Evolutionary conservation across 306 rosid species (phyloP).

Genomic region (Medicago ruthenica): DNA sequence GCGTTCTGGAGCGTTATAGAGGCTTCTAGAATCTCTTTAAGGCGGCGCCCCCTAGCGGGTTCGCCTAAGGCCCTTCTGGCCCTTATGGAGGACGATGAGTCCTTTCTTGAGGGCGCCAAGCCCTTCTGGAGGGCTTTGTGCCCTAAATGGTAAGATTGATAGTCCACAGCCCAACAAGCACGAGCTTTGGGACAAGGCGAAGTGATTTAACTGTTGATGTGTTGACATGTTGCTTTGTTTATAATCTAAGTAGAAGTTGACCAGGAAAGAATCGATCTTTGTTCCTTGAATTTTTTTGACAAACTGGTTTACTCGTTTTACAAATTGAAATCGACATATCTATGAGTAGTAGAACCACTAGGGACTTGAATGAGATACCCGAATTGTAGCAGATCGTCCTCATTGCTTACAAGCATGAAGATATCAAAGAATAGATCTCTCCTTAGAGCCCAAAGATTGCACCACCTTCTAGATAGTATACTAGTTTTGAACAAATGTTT

Average conservation of each 20-base stretch:
- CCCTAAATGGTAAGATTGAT: too few species aligned
- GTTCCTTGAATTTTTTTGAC: background rate
- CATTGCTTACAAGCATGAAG: background rate
- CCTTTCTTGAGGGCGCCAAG: too few species aligned
- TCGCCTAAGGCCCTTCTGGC: too few species aligned
- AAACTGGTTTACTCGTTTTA: background rate
- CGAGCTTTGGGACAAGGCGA: too few species aligned
- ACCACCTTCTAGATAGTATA: background rate
- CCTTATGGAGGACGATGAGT: too few species aligned
- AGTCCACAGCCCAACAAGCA: too few species aligned
- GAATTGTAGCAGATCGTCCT: background rate
- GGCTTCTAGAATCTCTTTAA: too few species aligned
- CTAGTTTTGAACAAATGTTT: background rate
- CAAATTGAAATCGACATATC: background rate
- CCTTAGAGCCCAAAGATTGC: background rate
- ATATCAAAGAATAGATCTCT: slow-evolving; percentile 7
- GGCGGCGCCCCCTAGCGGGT: too few species aligned
- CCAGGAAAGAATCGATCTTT: background rate
- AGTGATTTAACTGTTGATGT: too few species aligned
- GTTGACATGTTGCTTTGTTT: background rate
- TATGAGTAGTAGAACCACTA: too few species aligned
- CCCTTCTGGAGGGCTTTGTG: too few species aligned
- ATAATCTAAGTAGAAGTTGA: background rate
- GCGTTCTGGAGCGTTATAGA: too few species aligned
- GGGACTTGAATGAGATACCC: background rate